A percentile compares a stretch with the other conserved stretches of the same genome.
These are phyloP conservation scores for Aureobasidium melanogenum DNA, from an alignment of 2,329 filamentous ascomycete genomes.

Conservation along the genomic window DNA sequence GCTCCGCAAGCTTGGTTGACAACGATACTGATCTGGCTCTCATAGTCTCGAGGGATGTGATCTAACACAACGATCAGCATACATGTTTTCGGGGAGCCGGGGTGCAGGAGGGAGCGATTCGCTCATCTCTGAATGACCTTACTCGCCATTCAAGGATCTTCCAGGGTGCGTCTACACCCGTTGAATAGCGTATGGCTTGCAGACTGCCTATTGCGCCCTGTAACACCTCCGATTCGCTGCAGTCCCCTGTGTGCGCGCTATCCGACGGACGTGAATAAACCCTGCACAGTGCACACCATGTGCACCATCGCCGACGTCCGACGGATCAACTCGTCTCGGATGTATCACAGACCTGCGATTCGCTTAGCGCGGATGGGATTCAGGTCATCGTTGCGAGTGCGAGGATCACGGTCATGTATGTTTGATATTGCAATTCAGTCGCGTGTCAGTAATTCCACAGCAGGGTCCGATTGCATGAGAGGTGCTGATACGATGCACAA, in stretches of 20 bases:
- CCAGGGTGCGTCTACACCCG: too few species aligned
- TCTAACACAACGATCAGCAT: background rate
- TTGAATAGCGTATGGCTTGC: too few species aligned
- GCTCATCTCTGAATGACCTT: background rate
- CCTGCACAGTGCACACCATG: background rate
- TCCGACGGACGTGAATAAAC: too few species aligned
- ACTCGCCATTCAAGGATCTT: too few species aligned
- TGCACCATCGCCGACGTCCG: background rate
- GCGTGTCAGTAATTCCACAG: background rate
- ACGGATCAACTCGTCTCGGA: background rate
- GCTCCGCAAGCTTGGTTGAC: background rate
- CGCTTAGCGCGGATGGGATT: background rate
- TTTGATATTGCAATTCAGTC: background rate
- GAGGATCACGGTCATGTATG: background rate
- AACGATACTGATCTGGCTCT: background rate
- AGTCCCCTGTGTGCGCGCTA: too few species aligned
- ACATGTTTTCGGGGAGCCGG: background rate
- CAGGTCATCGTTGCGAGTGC: background rate
- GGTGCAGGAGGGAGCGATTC: too few species aligned
- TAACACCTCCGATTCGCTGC: too few species aligned
- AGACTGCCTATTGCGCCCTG: too few species aligned
- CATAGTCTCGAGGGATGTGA: background rate
- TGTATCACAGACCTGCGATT: background rate
- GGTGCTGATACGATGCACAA: too few species aligned
- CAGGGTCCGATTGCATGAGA: too few species aligned